A percentile compares a stretch with the other conserved stretches of the same genome.
Evolutionary conservation across 345 rosid species (phyloP).

Genomic region (Rhizophora apiculata): DNA sequence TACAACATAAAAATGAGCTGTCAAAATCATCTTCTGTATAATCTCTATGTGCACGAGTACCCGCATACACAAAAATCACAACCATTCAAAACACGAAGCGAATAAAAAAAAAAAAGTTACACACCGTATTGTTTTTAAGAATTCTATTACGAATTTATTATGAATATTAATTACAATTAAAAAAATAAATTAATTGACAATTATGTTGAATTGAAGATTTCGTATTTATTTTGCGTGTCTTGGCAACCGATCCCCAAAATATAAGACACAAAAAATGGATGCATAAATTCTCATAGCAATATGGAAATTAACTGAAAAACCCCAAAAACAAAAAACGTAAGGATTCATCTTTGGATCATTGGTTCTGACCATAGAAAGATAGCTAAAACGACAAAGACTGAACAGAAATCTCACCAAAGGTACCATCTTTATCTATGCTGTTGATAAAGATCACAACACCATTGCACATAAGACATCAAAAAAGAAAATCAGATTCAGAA

Average conservation of each 20-base stretch:
- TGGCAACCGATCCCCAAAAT: neutral
- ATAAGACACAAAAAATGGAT: neutral
- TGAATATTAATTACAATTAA: too few species aligned
- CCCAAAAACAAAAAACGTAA: neutral
- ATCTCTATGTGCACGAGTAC: neutral
- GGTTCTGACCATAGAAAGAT: slow-evolving; percentile 17
- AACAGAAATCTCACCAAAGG: slow-evolving; percentile 11
- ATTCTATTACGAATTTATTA: too few species aligned
- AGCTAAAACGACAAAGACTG: neutral
- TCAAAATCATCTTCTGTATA: slow-evolving; percentile 28
- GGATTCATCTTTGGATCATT: slow-evolving; percentile 6
- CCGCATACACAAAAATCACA: neutral
- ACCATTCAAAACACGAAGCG: neutral
- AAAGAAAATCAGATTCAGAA: neutral
- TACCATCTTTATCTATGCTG: neutral
- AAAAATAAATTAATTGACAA: too few species aligned
- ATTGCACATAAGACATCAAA: slow-evolving; percentile 11
- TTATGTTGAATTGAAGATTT: too few species aligned
- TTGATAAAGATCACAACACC: slow-evolving; percentile 9
- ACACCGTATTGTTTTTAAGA: neutral
- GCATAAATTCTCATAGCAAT: neutral
- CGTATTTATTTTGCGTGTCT: too few species aligned
- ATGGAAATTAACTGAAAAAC: neutral
- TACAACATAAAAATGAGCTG: slow-evolving; percentile 18
- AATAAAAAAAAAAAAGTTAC: neutral